phyloP scores from a whole-genome alignment of 345 rosid species.

The Clausena lansium region DNA sequence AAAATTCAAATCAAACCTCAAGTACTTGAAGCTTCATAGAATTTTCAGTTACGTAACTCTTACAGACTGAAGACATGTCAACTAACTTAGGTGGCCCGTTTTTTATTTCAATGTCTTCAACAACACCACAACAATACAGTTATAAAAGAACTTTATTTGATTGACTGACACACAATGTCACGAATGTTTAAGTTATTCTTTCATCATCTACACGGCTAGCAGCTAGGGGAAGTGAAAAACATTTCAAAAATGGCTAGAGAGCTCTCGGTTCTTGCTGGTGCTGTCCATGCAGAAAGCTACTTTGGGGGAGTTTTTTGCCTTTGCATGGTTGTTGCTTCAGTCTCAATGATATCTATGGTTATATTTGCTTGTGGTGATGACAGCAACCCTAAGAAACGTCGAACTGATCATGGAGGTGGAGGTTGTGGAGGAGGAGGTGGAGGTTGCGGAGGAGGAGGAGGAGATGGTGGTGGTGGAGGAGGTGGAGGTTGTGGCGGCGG shows the following conservation, averaged over 20 bases:
- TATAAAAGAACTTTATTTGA: neutral
- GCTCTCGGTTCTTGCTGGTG: neutral
- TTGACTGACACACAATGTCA: neutral
- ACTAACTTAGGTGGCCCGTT: neutral
- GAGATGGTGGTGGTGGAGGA: neutral
- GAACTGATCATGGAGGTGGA: neutral
- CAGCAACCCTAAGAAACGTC: neutral
- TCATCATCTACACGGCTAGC: neutral
- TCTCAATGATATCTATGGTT: constrained; percentile 21
- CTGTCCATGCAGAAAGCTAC: neutral
- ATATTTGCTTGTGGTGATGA: constrained; percentile 24
- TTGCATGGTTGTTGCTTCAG: constrained; percentile 14
- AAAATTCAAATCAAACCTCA: neutral
- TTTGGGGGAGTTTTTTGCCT: constrained; percentile 9
- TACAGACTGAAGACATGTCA: too few species aligned
- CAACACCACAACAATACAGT: neutral
- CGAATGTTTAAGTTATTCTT: neutral
- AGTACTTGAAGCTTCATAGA: neutral
- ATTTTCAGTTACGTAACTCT: neutral
- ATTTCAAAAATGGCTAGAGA: neutral
- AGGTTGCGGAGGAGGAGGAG: neutral
- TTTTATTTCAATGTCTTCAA: neutral
- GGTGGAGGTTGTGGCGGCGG: neutral
- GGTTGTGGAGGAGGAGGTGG: neutral
- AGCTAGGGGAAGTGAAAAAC: neutral